Conservation (phyloP, 306 rosid species). For the Cucurbita moschata region DNA sequence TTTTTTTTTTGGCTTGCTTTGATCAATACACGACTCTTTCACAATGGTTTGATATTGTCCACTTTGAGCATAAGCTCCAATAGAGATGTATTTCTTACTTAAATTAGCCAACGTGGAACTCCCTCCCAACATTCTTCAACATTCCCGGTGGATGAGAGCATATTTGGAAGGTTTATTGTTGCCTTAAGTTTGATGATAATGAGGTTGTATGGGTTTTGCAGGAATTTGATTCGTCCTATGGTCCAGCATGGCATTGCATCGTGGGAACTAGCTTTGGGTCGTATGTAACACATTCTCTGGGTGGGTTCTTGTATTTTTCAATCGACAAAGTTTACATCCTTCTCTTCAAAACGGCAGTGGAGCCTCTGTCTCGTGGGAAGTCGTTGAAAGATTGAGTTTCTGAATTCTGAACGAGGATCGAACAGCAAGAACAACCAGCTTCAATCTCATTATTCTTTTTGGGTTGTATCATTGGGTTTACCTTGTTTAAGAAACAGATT, state of each 20-base stretch:
- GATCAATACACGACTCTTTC: too few species aligned
- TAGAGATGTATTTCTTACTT: too few species aligned
- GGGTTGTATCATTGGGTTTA: background rate
- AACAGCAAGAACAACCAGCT: background rate
- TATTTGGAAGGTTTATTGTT: background rate
- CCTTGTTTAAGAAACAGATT: background rate
- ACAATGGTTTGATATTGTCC: too few species aligned
- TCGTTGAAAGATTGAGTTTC: background rate
- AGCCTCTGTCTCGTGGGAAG: conserved; percentile 50
- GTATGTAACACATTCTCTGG: conserved; percentile 76
- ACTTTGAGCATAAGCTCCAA: too few species aligned
- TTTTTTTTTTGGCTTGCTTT: too few species aligned
- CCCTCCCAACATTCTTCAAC: too few species aligned
- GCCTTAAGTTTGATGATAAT: background rate
- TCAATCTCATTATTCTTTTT: background rate
- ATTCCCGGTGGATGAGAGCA: background rate
- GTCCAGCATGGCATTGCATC: conserved; percentile 99
- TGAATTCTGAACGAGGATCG: background rate
- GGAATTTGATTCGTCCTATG: conserved; percentile 81
- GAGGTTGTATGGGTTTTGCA: conserved; percentile 16
- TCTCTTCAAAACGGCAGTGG: conserved; percentile 89
- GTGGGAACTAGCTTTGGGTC: conserved; percentile 98
- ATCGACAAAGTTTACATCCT: conserved; percentile 88
- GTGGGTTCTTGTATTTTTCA: conserved; percentile 86
- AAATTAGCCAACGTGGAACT: too few species aligned